Evolutionary conservation across 179 eudicot species (phyloP).

Genomic region (Beta corolliflora): DNA sequence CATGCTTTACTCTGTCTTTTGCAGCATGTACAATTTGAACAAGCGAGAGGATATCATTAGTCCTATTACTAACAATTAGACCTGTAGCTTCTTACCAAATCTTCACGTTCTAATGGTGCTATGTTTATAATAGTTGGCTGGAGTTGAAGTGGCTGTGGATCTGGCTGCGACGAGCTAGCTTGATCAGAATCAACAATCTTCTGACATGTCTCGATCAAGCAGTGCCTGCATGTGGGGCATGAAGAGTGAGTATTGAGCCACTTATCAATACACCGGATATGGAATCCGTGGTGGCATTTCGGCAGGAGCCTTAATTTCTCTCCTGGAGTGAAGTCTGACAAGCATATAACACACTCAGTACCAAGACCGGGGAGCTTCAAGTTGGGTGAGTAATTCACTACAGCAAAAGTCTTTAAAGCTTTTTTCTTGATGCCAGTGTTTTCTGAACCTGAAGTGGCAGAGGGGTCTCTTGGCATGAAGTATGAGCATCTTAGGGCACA

Average conservation of each 20-base stretch:
- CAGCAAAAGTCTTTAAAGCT: conserved; percentile 72
- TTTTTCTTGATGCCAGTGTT: conserved; percentile 80
- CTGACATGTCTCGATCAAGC: conserved; percentile 51
- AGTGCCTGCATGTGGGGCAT: conserved; percentile 50
- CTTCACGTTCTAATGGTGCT: conserved; percentile 48
- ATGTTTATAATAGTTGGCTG: conserved; percentile 32
- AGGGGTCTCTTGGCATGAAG: conserved; percentile 31
- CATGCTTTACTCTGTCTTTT: conserved; percentile 22
- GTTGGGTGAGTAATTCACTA: conserved; percentile 52
- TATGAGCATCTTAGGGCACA: conserved; percentile 78
- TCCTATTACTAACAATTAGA: conserved; percentile 16
- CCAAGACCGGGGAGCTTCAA: conserved; percentile 44
- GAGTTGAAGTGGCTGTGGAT: conserved; percentile 23
- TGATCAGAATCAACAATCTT: conserved; percentile 45
- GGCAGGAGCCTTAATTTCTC: conserved; percentile 47
- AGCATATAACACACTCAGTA: conserved; percentile 51
- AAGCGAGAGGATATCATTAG: not conserved
- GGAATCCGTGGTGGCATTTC: conserved; percentile 51
- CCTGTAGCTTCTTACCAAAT: conserved; percentile 29
- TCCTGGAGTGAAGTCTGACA: conserved; percentile 46
- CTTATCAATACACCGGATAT: conserved; percentile 46
- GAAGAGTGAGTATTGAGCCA: conserved; percentile 55
- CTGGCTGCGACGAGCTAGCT: conserved; percentile 38
- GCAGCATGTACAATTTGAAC: conserved; percentile 10
- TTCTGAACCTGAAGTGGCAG: conserved; percentile 40